phyloP scores from a whole-genome alignment of 345 rosid genomes.

The Salix exigua region DNA sequence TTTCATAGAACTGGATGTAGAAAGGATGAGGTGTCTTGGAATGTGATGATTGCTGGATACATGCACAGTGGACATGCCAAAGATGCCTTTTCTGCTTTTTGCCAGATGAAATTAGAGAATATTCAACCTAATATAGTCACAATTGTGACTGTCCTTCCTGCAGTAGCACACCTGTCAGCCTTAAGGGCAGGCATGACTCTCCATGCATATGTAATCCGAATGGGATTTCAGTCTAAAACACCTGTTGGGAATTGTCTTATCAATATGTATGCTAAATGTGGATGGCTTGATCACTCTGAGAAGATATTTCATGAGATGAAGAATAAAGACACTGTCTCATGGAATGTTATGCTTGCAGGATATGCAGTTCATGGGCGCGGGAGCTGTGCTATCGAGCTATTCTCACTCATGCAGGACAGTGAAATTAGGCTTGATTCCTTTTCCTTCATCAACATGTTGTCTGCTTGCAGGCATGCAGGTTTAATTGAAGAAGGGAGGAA shows the following conservation, averaged over 20 bases:
- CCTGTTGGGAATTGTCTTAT: slow-evolving; percentile 45
- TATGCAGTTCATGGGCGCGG: slow-evolving; percentile 53
- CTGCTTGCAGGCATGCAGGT: slow-evolving; percentile 65
- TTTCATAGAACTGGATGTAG: slow-evolving; percentile 34
- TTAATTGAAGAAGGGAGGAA: slow-evolving; percentile 50
- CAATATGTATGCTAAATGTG: slow-evolving; percentile 71
- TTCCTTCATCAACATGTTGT: slow-evolving; percentile 47
- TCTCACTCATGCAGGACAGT: slow-evolving; percentile 46
- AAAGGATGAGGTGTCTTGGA: slow-evolving; percentile 52
- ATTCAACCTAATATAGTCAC: slow-evolving; percentile 41
- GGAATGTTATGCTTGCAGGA: slow-evolving; percentile 63
- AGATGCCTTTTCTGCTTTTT: slow-evolving; percentile 43
- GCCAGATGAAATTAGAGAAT: slow-evolving; percentile 40
- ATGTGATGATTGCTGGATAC: slow-evolving; percentile 52
- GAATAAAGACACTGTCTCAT: slow-evolving; percentile 43
- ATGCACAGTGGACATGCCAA: slow-evolving; percentile 48
- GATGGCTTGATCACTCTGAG: slow-evolving; percentile 39
- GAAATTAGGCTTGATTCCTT: slow-evolving; percentile 32
- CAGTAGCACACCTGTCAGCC: slow-evolving; percentile 35
- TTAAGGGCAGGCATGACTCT: slow-evolving; percentile 44
- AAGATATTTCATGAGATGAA: slow-evolving; percentile 41
- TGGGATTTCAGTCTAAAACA: slow-evolving; percentile 36
- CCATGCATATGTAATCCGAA: slow-evolving; percentile 43
- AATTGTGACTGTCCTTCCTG: slow-evolving; percentile 49
- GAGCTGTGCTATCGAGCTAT: slow-evolving; percentile 42